Conservation (phyloP, 768 basidiomycete species). For the Lentinula raphanica region DNA sequence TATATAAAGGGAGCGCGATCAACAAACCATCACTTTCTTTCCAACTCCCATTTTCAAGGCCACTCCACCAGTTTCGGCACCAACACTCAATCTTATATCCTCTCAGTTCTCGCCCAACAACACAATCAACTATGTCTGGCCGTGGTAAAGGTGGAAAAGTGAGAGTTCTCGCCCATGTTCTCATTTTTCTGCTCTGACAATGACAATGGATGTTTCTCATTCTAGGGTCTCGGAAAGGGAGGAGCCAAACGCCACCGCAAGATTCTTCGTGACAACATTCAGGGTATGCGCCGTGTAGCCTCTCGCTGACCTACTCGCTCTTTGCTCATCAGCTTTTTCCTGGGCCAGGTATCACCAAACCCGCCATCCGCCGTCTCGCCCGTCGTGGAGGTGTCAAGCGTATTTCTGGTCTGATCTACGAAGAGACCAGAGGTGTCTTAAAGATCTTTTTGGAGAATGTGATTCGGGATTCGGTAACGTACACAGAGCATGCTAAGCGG, state of each 20-base stretch:
- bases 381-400: conserved; percentile 9
- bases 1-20: conserved; percentile 1
- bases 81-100: neutral
- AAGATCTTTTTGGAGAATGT: conserved; percentile 8
- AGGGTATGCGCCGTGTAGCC: neutral
- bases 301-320: neutral
- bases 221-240: conserved; percentile 7
- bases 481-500: conserved; percentile 9
- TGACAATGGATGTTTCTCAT: neutral
- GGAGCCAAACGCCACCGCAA: conserved; percentile 8
- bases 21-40: neutral
- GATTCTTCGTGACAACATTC: conserved; percentile 9
- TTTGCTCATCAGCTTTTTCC: neutral
- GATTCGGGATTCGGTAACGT: conserved; percentile 6
- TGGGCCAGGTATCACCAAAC: conserved; percentile 8
- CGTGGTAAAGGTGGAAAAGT: conserved; percentile 9
- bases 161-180: too few species aligned
- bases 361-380: conserved; percentile 8
- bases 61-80: neutral
- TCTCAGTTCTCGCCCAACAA: neutral
- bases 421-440: conserved; percentile 4
- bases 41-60: neutral
- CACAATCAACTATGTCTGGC: conserved; percentile 1
- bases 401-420: conserved; percentile 7
- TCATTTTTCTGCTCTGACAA: neutral